A percentile compares a stretch with the other conserved stretches of the same genome.
Evolutionary conservation across 2,329 filamentous ascomycete species (phyloP).

Genomic region (Sordariomycetes sp.): DNA sequence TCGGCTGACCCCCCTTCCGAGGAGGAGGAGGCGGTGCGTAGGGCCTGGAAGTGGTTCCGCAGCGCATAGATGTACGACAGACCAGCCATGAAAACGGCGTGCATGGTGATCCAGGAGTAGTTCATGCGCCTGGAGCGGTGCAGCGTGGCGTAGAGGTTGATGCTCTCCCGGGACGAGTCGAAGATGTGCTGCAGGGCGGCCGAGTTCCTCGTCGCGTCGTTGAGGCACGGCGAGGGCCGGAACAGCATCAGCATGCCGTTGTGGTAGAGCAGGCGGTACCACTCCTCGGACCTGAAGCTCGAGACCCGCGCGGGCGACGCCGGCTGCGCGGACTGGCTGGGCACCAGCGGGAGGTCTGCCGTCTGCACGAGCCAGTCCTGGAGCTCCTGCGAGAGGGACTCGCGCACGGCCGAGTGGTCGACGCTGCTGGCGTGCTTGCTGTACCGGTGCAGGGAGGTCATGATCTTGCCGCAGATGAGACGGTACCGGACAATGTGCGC

Average conservation of each 20-base stretch:
- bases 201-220: conserved; percentile 14
- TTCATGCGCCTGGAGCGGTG: conserved; percentile 35
- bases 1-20: too few species aligned
- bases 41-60: conserved; percentile 25
- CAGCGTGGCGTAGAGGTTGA: conserved; percentile 31
- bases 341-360: conserved; percentile 14
- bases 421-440: conserved; percentile 8
- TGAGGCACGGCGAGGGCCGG: conserved; percentile 25
- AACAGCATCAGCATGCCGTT: conserved; percentile 32
- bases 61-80: conserved; percentile 32
- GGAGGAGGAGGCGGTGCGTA: conserved; percentile 8
- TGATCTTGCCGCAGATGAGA: conserved; percentile 27
- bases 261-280: conserved; percentile 32
- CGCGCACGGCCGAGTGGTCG: conserved; percentile 9
- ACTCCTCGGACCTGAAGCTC: conserved; percentile 28
- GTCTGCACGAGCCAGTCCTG: conserved; percentile 20
- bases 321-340: conserved; percentile 9
- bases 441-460: conserved; percentile 22
- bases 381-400: conserved; percentile 17
- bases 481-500: conserved; percentile 29
- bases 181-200: conserved; percentile 25
- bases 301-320: conserved; percentile 16
- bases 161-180: conserved; percentile 25
- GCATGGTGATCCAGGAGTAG: conserved; percentile 38
- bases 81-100: conserved; percentile 36